Base-by-base conservation (phyloP, 208 protist genomes). In the Endotrypanum monterogeii region DNA sequence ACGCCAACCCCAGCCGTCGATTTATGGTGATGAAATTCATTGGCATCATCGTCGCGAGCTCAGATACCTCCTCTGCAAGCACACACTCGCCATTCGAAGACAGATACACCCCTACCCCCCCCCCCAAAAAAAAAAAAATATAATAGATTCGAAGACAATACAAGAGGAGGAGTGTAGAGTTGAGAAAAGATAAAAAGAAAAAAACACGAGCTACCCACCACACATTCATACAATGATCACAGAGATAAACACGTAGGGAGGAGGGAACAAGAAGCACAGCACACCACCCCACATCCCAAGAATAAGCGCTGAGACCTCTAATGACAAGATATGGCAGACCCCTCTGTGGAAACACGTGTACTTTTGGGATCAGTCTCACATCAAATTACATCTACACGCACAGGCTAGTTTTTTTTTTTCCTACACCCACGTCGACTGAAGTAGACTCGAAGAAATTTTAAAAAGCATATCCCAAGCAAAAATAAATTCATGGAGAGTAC, bases 41-140 rank as follows among this genome's bases (percentile, higher is more conserved):
- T 11, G 44, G 8, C 44, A 11, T 48, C 44, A 48, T 48, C 44
- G 44, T 48, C 12, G 44, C 8, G 44, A 11, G 44, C 44, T 48
- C 44, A 5, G 44, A 69, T 8, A 61, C 14, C 25, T 70, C 12
- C 9, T 58, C 60, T 61, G 51, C 57, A 70, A 54, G 44, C n/a
- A 41, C 20, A 30, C 41, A 61, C 67, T 58, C 44, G 44, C 44
- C 44, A n/a, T 48, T 48, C 44, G 12, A 48, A 48, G 5, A 23
- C 25, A 37, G 9, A 28, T 6, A 48, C 32, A 30, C 46, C 60
- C 37, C 37, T 23, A 44, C 16, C 14, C 57, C 41, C 57, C 14
- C 35, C 5, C 25, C 35, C 57, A 63, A 35, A 61, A 23, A 2
- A 63, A 11, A 9, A 63, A 57, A 20, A 57, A 57, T 57, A 1